These are phyloP conservation scores for Cladosporium sp. DNA, from an alignment of 2,329 filamentous ascomycete species.

Conservation along the genomic window DNA sequence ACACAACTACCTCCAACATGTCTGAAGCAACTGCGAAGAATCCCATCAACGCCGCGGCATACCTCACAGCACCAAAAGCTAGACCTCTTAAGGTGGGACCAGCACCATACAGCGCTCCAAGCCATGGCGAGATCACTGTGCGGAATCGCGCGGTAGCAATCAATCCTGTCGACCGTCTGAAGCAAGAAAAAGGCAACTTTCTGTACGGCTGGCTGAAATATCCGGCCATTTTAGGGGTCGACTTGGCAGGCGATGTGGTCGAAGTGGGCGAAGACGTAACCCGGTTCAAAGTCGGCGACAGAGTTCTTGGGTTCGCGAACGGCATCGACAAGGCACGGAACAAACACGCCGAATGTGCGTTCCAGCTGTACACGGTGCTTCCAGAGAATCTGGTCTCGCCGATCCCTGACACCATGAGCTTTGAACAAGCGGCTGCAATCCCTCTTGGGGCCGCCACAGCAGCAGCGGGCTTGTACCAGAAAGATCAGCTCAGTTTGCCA, in stretches of 20 bases:
- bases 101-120: slow-evolving; percentile 7
- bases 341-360: slow-evolving; percentile 21
- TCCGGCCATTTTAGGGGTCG: slow-evolving; percentile 29
- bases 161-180: slow-evolving; percentile 40
- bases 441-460: background rate
- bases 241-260: slow-evolving; percentile 32
- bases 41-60: background rate
- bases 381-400: slow-evolving; percentile 12
- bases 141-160: slow-evolving; percentile 38
- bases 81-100: background rate
- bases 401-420: background rate
- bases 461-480: background rate
- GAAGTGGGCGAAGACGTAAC: slow-evolving; percentile 32
- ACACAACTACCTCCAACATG: background rate
- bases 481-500: background rate
- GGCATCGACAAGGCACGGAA: slow-evolving; percentile 18
- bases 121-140: slow-evolving; percentile 36
- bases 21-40: background rate
- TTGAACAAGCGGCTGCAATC: background rate
- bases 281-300: slow-evolving; percentile 27
- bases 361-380: slow-evolving; percentile 23
- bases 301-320: slow-evolving; percentile 26
- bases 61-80: background rate
- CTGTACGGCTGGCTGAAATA: background rate
- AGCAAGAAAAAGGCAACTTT: slow-evolving; percentile 19